Conservation (phyloP, 2,329 filamentous ascomycete genomes). For the Sphaerulina musiva region DNA sequence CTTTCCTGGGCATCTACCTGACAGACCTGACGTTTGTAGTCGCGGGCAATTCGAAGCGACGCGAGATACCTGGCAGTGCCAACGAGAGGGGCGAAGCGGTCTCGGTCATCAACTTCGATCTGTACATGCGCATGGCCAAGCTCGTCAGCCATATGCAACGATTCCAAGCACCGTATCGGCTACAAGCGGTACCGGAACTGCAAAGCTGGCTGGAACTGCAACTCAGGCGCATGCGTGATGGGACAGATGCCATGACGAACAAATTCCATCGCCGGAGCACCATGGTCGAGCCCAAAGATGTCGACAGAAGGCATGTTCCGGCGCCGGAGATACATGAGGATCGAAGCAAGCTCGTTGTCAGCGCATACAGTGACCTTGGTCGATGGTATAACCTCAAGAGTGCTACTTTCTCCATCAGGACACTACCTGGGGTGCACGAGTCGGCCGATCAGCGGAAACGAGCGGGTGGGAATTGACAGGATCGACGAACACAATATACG, state of each 20-base stretch:
- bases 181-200: slow-evolving; percentile 76
- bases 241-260: slow-evolving; percentile 56
- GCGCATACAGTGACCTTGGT: slow-evolving; percentile 1
- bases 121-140: slow-evolving; percentile 87
- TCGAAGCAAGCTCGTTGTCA: neutral
- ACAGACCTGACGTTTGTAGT: slow-evolving; percentile 96
- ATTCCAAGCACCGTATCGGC: slow-evolving; percentile 87
- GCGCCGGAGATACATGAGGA: slow-evolving; percentile 1
- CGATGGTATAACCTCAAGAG: slow-evolving; percentile 5
- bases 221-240: slow-evolving; percentile 65
- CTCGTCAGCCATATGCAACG: slow-evolving; percentile 93
- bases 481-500: neutral
- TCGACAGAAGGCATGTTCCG: slow-evolving; percentile 10
- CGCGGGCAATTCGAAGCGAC: slow-evolving; percentile 81
- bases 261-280: slow-evolving; percentile 77
- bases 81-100: slow-evolving; percentile 57
- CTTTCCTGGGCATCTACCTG: slow-evolving; percentile 92
- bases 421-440: slow-evolving; percentile 2
- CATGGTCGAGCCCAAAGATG: slow-evolving; percentile 61
- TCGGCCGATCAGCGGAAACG: slow-evolving; percentile 3
- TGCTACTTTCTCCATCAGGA: slow-evolving; percentile 1
- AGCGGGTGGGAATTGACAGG: slow-evolving; percentile 6
- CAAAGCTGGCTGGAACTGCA: slow-evolving; percentile 88
- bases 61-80: slow-evolving; percentile 58
- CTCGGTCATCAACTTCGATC: slow-evolving; percentile 94